Base-by-base conservation (phyloP, 2,329 filamentous ascomycete species). In the Mariannaea elegans region DNA sequence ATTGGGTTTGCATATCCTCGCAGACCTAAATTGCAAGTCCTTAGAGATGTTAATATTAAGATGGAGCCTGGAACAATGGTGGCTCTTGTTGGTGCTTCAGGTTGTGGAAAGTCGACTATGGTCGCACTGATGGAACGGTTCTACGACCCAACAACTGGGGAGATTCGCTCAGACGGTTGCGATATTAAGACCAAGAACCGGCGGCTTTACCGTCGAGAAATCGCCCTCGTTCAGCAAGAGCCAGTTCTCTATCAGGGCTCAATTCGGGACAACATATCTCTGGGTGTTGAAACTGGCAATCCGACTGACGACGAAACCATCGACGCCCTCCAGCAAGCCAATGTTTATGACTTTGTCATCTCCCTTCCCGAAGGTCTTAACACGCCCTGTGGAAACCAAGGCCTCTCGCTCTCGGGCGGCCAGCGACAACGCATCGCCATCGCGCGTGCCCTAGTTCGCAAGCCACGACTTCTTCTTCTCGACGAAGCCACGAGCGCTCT, bases 361-460 rank as follows among this genome's bases (percentile, higher is more conserved):
- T 82, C 81, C 1, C 77, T 88, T 0, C 84, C 86, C 2, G 76
- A 90, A 56, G 87, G 86, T 0, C 87, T 91, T 54, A 76, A 81
- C 2, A 90, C 89, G 0, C 77, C 81, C 1, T 89, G 90, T 19
- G 90, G 90, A 2, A 84, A 89, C 65, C 84, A 85, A 47, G 90
- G 90, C 0, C 84, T 89, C 16, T 87, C 89, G 59, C 78, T 93
- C 1, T 91, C 88, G 1, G 90, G 90, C 21, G 90, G 90, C 1
- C 90, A 93, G 72, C 80, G 89, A 7, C 90, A 93, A 72, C 85
- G 89, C 19, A 84, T 92, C 31, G 89, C 90, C 8, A 93, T 93
- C 62, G 90, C 90, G 0, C 81, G 90, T 7, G 88, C 88, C 10
- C 87, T 93, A 24, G 81, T 93, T 52, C 86, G 88, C 44, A 79